Base-by-base conservation (phyloP, 441 rosid genomes). In the Bocquillonia castaneifolia region DNA sequence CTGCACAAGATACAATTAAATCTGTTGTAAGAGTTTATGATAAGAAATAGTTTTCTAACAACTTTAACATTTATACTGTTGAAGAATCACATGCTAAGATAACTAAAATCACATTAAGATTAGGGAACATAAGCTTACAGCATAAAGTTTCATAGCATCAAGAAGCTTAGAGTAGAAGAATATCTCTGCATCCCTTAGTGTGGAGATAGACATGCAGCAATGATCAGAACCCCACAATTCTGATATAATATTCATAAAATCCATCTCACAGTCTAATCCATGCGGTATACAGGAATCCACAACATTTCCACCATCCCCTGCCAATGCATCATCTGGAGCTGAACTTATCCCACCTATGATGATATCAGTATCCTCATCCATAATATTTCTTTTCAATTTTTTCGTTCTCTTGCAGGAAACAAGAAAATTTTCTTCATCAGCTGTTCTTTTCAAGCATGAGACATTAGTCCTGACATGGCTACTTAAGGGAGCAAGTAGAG, bases 91-190 rank as follows among this genome's bases (percentile, higher is more conserved):
- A 70, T 48, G 40, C 4, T 7, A 47, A 17, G 51, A 18, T 47
- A 47, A 47, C 8, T 17, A 47, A 47, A 10, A 50, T 10, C 1
- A 32, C 14, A 29, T 2, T 29, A 47, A 60, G 5, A 18, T 15
- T 26, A 57, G 39, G 60, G 68, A 64, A 61, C 55, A 29, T 44
- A 57, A 73, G 76, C 85, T 67, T 84, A 93, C 98, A 72, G 83
- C 79, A 82, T 90, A 94, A 29, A 87, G 71, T 69, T 68, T 87
- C 66, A 94, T 85, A 64, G 88, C 84, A 63, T 90, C 96, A 59
- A 92, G 81, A 72, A 94, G 85, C 86, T 83, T 94, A 64, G 91
- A 80, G 70, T 74, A 82, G 75, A 87, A 84, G 73, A 72, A 80
- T 66, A 82, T 75, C 63, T 87, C 92, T 52, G 84, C 89, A 79